Evolutionary conservation across 345 rosid species (phyloP).

Genomic region (Lepidium sativum): DNA sequence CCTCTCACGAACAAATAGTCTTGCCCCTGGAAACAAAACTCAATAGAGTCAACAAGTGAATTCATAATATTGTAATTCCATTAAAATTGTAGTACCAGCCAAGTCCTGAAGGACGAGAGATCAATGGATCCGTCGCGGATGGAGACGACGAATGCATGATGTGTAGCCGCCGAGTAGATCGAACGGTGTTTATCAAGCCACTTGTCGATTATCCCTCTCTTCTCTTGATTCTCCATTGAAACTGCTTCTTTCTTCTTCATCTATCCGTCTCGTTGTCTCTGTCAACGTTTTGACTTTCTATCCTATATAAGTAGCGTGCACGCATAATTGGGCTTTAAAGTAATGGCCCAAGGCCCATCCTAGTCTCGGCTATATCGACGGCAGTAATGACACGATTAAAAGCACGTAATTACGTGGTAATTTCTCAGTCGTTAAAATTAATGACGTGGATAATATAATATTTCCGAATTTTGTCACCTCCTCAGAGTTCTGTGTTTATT

Average conservation of each 20-base stretch:
- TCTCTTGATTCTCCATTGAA: constrained; percentile 24
- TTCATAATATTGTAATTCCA: background rate
- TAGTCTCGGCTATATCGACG: constrained; percentile 2
- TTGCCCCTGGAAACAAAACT: constrained; percentile 57
- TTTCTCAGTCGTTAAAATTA: background rate
- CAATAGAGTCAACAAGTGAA: background rate
- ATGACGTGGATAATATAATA: constrained; percentile 8
- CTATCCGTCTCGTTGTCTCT: background rate
- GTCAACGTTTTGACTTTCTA: constrained; percentile 16
- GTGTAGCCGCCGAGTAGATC: constrained; percentile 52
- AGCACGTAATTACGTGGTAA: background rate
- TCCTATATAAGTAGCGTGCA: background rate
- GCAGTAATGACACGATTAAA: background rate
- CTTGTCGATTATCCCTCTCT: constrained; percentile 35
- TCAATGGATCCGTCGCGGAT: constrained; percentile 75
- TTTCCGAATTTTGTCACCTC: background rate
- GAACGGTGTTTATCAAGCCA: constrained; percentile 62
- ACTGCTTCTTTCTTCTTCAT: constrained; percentile 4
- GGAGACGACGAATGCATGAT: constrained; percentile 54
- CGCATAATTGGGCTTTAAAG: constrained; percentile 13
- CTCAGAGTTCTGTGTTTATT: background rate
- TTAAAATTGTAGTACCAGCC: constrained; percentile 50
- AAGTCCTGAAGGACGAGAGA: constrained; percentile 50
- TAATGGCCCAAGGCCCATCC: constrained; percentile 8
- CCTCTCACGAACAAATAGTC: constrained; percentile 74